Base-by-base conservation (phyloP, 306 rosid genomes). In the Citrullus colocynthis region DNA sequence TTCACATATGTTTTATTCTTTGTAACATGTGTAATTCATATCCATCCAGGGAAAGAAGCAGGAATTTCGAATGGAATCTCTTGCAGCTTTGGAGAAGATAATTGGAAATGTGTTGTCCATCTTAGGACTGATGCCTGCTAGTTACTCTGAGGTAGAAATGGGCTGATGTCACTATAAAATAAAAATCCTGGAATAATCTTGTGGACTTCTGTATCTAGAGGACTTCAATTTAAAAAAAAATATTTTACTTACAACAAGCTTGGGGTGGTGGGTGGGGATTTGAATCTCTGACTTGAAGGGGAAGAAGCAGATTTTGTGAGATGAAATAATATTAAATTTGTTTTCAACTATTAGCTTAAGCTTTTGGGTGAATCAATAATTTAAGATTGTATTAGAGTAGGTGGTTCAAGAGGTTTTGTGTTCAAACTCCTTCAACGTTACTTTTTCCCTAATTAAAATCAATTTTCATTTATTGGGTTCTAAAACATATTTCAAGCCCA, bases 91-190 rank as follows among this genome's bases (percentile, higher is more conserved):
- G 80, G 89, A 80, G 79, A 87, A 84, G 90, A 90, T 78, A 64
- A 83, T 89, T 30, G 81, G 85, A 78, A 85, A 82, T 79, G 92
- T 82, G 74, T 82, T 95, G 79, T 80, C 81, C 39, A 79, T 88
- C 76, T 78, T 95, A 82, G 99, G 99, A 13, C 83, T 95, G 59
- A 82, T 87, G 96, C 93, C 97, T 75, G 75, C 88, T 49, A 88
- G 85, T 74, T 95, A 88, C 78, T 66, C 82, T 8, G 92, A 92
- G 97, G 98, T 92, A 87, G 51, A 82, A 79, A 66, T 12, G 1
- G 59, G 70, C 64, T 49, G 62, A 28, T 69, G 60, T 70, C 60
- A 30, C 65, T 54, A 39, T 16, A 14, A 58, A 20, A 32, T 32
- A 32, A 45, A 75, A 75, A 56, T 60, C 71, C 41, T 42, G 56